Conservation (phyloP, 345 rosid species). For the Camelina hispida region DNA sequence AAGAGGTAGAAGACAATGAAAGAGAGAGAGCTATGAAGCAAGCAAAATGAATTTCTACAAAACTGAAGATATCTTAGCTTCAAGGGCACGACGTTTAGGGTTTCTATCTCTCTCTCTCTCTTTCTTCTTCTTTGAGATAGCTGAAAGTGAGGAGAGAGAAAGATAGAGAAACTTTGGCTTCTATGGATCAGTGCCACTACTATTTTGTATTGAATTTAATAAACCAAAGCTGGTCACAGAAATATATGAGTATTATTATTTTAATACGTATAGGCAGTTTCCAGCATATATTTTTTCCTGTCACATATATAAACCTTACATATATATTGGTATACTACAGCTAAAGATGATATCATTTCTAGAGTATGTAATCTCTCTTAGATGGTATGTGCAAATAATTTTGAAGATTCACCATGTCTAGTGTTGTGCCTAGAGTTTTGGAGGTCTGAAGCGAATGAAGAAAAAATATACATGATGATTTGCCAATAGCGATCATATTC, state of each 20-base stretch:
- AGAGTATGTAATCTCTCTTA: conserved; percentile 6
- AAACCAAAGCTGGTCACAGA: conserved; percentile 56
- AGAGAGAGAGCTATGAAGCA: conserved; percentile 41
- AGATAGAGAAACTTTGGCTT: conserved; percentile 25
- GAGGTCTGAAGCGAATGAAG: background rate
- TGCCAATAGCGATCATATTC: background rate
- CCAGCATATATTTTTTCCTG: background rate
- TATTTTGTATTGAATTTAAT: conserved; percentile 38
- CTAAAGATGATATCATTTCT: conserved; percentile 7
- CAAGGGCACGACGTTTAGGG: conserved; percentile 64
- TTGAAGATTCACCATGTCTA: background rate
- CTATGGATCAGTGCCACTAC: conserved; percentile 53
- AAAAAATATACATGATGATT: conserved; percentile 2
- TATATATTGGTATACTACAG: conserved; percentile 3
- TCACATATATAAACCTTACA: background rate
- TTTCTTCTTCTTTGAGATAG: conserved; percentile 45
- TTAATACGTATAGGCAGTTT: conserved; percentile 21
- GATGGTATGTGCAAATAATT: background rate
- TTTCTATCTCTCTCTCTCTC: conserved; percentile 41
- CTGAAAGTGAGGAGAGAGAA: conserved; percentile 21
- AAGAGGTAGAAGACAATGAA: conserved; percentile 52
- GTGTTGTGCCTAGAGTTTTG: background rate
- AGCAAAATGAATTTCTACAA: conserved; percentile 42
- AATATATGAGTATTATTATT: conserved; percentile 48
- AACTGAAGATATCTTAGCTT: conserved; percentile 58